Evolutionary conservation across 495 filamentous ascomycete species (phyloP), one percentile per base, ranked within the genome.

Genomic region (Daldinia concentrica): DNA sequence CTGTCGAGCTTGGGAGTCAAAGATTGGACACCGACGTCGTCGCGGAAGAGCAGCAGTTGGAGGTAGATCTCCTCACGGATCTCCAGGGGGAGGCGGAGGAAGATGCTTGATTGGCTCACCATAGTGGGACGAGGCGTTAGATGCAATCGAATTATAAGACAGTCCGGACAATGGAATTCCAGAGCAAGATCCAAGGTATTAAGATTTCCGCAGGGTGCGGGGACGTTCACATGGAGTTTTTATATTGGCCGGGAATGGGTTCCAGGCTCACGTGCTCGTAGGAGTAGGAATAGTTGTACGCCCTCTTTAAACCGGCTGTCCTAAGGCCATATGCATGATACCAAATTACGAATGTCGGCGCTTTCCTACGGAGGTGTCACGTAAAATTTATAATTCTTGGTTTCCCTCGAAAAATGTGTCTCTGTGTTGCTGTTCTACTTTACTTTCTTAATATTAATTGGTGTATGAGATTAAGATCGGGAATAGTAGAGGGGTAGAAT

Each of bases 21-120:
- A 30, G 17, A 45, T 4, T 60, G 37, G 22, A 60, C 37, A n/a
- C 43, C 39, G 37, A 60, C 37, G 27, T 43, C 39, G 15, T 60
- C 58, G 37, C 26, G 37, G 58, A 60, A 43, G 24, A 27, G 6
- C 15, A 60, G 26, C 24, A 60, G 37, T 15, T 43, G 58, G 15
- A 43, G 34, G 17, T 60, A 60, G 36, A 60, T 60, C 39, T 60
- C 39, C 27, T 60, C 58, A 7, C 58, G 58, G 24, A 60, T n/a
- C 58, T 60, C 58, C 26, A 60, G 24, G 36, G 58, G 58, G 14
- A 60, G 58, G 6, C 37, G 12, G 17, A 58, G 55, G 32, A 58
- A 58, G 50, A 30, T 54, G 50, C 50, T 54, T 54, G 50, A 54
- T 27, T 54, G 24, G 50, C 27, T 30, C 24, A 5, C 50, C 50